Conservation (phyloP, 2,329 filamentous ascomycete genomes). For the Ophiosphaerella korrae region DNA sequence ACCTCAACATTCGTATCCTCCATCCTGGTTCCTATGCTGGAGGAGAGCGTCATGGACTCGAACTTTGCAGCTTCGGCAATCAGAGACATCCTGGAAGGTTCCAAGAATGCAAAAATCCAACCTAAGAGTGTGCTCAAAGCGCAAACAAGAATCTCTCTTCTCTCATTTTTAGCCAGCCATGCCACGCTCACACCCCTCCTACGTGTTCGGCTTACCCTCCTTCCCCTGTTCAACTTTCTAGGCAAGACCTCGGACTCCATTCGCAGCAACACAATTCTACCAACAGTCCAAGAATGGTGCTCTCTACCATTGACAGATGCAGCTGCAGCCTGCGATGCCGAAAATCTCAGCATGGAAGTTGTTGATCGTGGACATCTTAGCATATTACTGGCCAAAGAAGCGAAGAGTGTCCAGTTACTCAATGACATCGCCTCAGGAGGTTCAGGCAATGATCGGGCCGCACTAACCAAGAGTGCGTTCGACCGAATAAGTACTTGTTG, state of each 20-base stretch:
- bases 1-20: conserved; percentile 63
- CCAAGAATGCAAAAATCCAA: conserved; percentile 43
- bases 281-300: conserved; percentile 73
- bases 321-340: conserved; percentile 54
- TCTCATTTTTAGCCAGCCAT: conserved; percentile 77
- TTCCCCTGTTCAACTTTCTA: conserved; percentile 75
- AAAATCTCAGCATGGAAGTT: conserved; percentile 54
- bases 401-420: conserved; percentile 62
- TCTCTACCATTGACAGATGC: conserved; percentile 59
- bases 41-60: conserved; percentile 84
- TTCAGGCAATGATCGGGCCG: conserved; percentile 52
- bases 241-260: conserved; percentile 73
- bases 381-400: conserved; percentile 61
- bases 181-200: conserved; percentile 70
- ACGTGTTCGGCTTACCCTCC: conserved; percentile 70
- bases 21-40: conserved; percentile 74
- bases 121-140: conserved; percentile 57
- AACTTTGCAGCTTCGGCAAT: conserved; percentile 71
- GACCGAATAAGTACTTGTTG: conserved; percentile 73
- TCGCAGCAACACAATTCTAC: conserved; percentile 77
- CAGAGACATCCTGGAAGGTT: conserved; percentile 63
- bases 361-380: conserved; percentile 60
- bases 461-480: conserved; percentile 70
- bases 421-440: conserved; percentile 56
- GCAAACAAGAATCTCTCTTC: conserved; percentile 66